A percentile compares a stretch with the other conserved stretches of the same genome.
phyloP scores from a whole-genome alignment of 768 basidiomycete species.

The Ramaria rubella region DNA sequence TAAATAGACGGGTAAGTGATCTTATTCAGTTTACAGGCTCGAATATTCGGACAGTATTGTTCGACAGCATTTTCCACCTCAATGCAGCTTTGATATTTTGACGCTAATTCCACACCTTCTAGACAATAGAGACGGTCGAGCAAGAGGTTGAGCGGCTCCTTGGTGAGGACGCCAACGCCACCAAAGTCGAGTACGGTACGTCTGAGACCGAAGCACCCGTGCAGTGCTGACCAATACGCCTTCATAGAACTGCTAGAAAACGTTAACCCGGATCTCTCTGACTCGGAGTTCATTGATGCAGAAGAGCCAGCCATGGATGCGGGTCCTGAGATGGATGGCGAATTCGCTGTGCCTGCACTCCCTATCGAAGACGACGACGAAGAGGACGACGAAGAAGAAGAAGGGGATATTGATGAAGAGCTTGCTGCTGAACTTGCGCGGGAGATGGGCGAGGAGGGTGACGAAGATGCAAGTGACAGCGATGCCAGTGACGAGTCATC shows the following conservation, averaged over 20 bases:
- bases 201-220: background rate
- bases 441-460: constrained; percentile 59
- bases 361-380: constrained; percentile 47
- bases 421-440: constrained; percentile 82
- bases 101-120: constrained; percentile 1
- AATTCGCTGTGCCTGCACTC: constrained; percentile 12
- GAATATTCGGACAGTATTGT: background rate
- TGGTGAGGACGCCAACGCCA: constrained; percentile 69
- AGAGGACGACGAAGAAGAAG: constrained; percentile 39
- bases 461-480: constrained; percentile 61
- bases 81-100: background rate
- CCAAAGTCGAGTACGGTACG: constrained; percentile 72
- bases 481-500: constrained; percentile 55
- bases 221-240: background rate
- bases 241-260: constrained; percentile 74
- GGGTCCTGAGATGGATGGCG: constrained; percentile 54
- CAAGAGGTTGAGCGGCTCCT: constrained; percentile 85
- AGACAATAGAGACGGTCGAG: constrained; percentile 94
- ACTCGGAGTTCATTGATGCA: constrained; percentile 77
- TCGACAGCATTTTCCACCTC: background rate
- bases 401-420: constrained; percentile 83
- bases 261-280: constrained; percentile 85
- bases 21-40: no score
- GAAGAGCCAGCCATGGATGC: constrained; percentile 48
- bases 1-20: constrained; percentile 64